phyloP scores from a whole-genome alignment of 164 flowering plant species.

The Dillenia suffruticosa region DNA sequence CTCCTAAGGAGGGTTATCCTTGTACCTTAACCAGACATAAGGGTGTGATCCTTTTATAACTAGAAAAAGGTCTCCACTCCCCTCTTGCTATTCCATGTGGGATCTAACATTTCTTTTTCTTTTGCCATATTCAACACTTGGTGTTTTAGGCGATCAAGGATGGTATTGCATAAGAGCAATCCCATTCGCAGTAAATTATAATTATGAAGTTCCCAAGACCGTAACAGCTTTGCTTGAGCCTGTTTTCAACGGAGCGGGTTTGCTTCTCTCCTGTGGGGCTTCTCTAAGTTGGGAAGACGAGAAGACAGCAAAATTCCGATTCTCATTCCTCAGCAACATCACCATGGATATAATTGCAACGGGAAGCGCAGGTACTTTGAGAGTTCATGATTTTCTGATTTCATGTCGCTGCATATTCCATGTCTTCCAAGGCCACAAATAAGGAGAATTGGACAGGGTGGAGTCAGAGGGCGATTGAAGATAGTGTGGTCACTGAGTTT shows the following conservation, averaged over 20 bases:
- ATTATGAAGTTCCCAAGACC: slow-evolving; percentile 30
- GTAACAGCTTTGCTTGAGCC: slow-evolving; percentile 31
- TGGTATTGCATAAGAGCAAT: slow-evolving; percentile 51
- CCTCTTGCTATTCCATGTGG: too few species aligned
- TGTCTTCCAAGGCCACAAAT: slow-evolving; percentile 24
- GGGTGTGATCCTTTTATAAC: too few species aligned
- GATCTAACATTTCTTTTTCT: too few species aligned
- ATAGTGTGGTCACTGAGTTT: slow-evolving; percentile 17
- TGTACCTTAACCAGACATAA: too few species aligned
- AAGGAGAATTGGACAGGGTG: slow-evolving; percentile 37
- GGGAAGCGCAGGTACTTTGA: slow-evolving; percentile 34
- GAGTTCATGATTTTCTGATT: slow-evolving; percentile 37
- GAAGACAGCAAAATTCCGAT: slow-evolving; percentile 25
- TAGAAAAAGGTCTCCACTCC: too few species aligned
- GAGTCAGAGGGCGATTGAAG: slow-evolving; percentile 26
- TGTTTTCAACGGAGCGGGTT: slow-evolving; percentile 22
- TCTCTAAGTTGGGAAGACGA: slow-evolving; percentile 24
- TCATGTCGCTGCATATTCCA: slow-evolving; percentile 34
- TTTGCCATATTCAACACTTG: too few species aligned
- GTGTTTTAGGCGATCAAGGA: slow-evolving; percentile 41
- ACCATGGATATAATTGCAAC: slow-evolving; percentile 26
- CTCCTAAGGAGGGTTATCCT: too few species aligned
- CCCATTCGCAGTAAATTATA: slow-evolving; percentile 29
- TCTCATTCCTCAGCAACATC: slow-evolving; percentile 35
- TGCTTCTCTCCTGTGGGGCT: slow-evolving; percentile 30